Percentiles rank a stretch among this genome's conserved stretches.
These are phyloP conservation scores for Rhynchospora tenuis DNA, from an alignment of 176 grass and related monocot species.

Conservation along the genomic window DNA sequence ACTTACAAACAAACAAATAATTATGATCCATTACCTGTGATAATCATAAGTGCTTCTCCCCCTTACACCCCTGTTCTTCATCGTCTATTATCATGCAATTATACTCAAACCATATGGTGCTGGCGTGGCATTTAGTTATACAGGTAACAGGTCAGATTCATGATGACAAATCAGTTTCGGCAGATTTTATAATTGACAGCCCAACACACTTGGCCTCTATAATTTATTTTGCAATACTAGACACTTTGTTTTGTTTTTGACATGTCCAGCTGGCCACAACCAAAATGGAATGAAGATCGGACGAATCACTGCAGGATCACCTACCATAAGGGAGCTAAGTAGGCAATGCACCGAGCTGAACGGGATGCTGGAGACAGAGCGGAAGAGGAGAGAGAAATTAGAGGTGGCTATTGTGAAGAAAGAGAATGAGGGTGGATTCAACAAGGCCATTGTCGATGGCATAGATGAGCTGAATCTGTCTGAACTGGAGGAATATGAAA, in stretches of 20 bases:
- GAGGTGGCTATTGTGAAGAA: constrained; percentile 24
- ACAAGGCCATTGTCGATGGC: constrained; percentile 26
- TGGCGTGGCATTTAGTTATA: too few species aligned
- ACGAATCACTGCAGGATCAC: neutral
- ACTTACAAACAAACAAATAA: too few species aligned
- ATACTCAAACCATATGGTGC: too few species aligned
- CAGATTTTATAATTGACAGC: too few species aligned
- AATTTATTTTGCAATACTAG: too few species aligned
- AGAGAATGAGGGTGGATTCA: constrained; percentile 12
- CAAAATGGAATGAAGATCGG: neutral
- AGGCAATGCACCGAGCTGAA: constrained; percentile 29
- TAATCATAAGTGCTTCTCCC: too few species aligned
- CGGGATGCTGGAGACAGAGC: constrained; percentile 17
- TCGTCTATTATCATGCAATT: too few species aligned
- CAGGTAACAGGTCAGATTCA: too few species aligned
- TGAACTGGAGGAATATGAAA: constrained; percentile 29
- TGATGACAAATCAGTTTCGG: too few species aligned
- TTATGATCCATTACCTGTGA: too few species aligned
- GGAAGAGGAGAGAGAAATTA: constrained; percentile 12
- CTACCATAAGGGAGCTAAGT: constrained; percentile 21
- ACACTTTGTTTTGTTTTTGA: neutral
- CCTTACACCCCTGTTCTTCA: too few species aligned
- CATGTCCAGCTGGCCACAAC: neutral
- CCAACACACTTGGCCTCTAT: too few species aligned
- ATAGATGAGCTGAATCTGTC: constrained; percentile 15